phyloP scores from a whole-genome alignment of 1,139 yeast genomes.

The Scheffersomyces illinoinensis region DNA sequence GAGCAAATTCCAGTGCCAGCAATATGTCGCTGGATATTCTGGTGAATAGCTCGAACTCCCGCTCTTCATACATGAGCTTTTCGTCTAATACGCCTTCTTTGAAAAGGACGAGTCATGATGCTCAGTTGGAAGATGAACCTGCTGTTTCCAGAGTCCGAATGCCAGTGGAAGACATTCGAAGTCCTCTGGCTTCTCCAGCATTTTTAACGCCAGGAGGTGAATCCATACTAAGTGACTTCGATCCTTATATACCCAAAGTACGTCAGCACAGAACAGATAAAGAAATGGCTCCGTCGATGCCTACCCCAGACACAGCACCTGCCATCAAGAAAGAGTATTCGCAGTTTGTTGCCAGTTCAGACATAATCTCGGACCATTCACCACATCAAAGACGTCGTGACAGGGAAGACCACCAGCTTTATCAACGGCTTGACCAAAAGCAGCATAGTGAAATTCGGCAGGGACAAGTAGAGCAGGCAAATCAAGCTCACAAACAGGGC shows the following conservation, averaged over 20 bases:
- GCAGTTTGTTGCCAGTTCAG: background rate
- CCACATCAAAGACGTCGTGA: background rate
- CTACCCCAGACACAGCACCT: background rate
- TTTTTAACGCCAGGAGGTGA: constrained; percentile 14
- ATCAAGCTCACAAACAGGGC: background rate
- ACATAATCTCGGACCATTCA: background rate
- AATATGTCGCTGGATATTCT: background rate
- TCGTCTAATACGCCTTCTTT: background rate
- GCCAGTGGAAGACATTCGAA: background rate
- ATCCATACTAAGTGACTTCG: constrained; percentile 9
- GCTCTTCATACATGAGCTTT: background rate
- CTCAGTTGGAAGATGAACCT: background rate
- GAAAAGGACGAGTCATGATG: background rate
- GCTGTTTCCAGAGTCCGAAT: background rate
- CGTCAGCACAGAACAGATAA: background rate
- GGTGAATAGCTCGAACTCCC: background rate
- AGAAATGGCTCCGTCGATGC: background rate
- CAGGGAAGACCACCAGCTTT: background rate
- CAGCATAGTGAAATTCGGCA: background rate
- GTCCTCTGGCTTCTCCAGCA: constrained; percentile 7
- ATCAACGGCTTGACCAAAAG: background rate
- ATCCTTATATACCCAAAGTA: background rate
- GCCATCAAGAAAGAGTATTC: background rate
- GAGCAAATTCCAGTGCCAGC: background rate
- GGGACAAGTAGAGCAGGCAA: background rate